Evolutionary conservation across 345 rosid genomes (phyloP).

Genomic region (Lenwebbia sp.): DNA sequence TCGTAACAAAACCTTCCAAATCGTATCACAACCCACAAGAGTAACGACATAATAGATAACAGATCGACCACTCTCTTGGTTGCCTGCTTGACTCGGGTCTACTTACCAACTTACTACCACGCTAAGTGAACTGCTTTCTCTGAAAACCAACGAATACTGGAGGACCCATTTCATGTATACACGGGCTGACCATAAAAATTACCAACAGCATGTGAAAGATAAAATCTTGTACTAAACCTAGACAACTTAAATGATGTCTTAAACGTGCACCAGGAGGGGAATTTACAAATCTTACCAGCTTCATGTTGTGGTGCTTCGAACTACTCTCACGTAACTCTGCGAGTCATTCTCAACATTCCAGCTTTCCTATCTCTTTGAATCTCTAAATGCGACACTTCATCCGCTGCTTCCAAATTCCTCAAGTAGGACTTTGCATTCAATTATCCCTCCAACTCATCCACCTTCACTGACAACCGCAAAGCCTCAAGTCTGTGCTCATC

Average conservation of each 20-base stretch:
- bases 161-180: background rate
- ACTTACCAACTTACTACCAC: background rate
- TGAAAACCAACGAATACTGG: too few relatives aligned
- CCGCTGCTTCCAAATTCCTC: background rate
- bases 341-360: background rate
- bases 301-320: background rate
- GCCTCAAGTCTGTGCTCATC: too few relatives aligned
- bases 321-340: background rate
- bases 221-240: background rate
- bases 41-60: too few relatives aligned
- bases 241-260: background rate
- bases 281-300: background rate
- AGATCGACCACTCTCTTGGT: background rate
- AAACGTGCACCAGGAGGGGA: background rate
- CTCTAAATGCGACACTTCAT: background rate
- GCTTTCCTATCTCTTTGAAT: background rate
- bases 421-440: too few relatives aligned
- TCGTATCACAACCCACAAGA: background rate
- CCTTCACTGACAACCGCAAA: too few relatives aligned
- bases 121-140: background rate
- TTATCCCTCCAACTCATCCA: too few relatives aligned
- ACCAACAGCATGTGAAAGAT: background rate
- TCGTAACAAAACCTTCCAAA: too few relatives aligned
- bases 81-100: background rate
- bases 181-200: background rate